phyloP scores from a whole-genome alignment of 2,329 filamentous ascomycete species.

The Fusarium oligoseptatum region DNA sequence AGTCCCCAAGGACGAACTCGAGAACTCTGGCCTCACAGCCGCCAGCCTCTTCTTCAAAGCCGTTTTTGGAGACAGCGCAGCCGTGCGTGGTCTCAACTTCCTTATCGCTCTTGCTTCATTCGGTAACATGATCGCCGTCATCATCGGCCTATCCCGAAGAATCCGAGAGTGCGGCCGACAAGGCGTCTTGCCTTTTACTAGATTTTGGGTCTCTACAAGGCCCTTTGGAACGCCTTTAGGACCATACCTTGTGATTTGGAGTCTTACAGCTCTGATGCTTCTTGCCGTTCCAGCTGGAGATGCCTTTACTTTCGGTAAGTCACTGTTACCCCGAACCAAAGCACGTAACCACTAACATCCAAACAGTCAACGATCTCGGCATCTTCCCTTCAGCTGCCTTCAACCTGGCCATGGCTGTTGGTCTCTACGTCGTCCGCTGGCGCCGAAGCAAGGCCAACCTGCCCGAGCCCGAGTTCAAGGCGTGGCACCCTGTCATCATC shows the following conservation, averaged over 20 bases:
- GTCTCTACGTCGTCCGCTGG: constrained; percentile 69
- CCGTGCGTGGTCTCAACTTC: constrained; percentile 66
- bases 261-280: constrained; percentile 70
- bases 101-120: constrained; percentile 69
- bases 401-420: constrained; percentile 66
- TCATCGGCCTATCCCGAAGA: constrained; percentile 67
- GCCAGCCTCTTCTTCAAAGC: constrained; percentile 70
- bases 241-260: constrained; percentile 69
- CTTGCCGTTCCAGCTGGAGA: constrained; percentile 72
- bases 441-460: constrained; percentile 66
- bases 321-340: not conserved
- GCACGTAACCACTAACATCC: not conserved
- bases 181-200: constrained; percentile 69
- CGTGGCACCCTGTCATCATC: constrained; percentile 69
- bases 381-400: constrained; percentile 72
- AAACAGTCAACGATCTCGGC: constrained; percentile 67
- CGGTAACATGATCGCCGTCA: constrained; percentile 68
- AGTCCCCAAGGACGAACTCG: constrained; percentile 63
- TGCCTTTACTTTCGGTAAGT: constrained; percentile 70
- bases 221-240: constrained; percentile 74
- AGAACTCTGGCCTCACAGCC: constrained; percentile 64
- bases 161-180: constrained; percentile 73
- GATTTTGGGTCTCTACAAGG: constrained; percentile 72
- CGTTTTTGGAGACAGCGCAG: constrained; percentile 62
- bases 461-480: constrained; percentile 64